Base-by-base conservation (phyloP, 2,329 filamentous ascomycete species). In the Fusarium temperatum region DNA sequence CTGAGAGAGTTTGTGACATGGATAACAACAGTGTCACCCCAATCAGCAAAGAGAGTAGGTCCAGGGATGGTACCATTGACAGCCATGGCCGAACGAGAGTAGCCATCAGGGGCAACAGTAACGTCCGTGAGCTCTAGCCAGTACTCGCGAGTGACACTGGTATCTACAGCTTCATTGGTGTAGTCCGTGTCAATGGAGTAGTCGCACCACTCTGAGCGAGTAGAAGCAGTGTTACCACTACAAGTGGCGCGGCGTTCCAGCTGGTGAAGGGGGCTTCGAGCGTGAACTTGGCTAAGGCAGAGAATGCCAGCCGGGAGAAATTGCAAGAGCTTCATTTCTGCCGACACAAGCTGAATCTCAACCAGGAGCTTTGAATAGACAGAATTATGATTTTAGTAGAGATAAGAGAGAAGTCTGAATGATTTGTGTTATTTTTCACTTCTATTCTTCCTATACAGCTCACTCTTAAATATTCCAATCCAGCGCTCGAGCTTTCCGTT, bases 51-150 rank as follows among this genome's bases (percentile, higher is more conserved):
- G 44, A 92, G 85, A 1, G 85, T 85, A 1, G 90, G 91, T 0
- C 90, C 91, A 1, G 90, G 90, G 67, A 90, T 87, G 53, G 85
- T 83, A 10, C 87, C 87, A 72, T 92, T 91, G 77, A 91, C 78
- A 18, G 89, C 83, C 77, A 84, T 82, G 32, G 79, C 81, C 3
- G 77, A 62, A 5, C 84, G 80, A 10, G 79, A 75, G 20, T 85
- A 78, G 8, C 88, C 87, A 78, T 89, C 88, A 0, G 86, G 85
- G 9, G 82, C 75, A 32, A 81, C 62, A 10, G 80, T 84, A 36
- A 80, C 79, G 32, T 87, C 82, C 2, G 79, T 79, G 22, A 86
- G 58, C 17, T 84, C 81, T 13, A 87, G 77, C 80, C 82, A 86
- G 77, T 86, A 87, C 64, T 90, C 88, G 15, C 84, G 80, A 18